These are phyloP conservation scores for Elaeis guineensis DNA, from an alignment of 176 grass and related monocot genomes.

Conservation along the genomic window DNA sequence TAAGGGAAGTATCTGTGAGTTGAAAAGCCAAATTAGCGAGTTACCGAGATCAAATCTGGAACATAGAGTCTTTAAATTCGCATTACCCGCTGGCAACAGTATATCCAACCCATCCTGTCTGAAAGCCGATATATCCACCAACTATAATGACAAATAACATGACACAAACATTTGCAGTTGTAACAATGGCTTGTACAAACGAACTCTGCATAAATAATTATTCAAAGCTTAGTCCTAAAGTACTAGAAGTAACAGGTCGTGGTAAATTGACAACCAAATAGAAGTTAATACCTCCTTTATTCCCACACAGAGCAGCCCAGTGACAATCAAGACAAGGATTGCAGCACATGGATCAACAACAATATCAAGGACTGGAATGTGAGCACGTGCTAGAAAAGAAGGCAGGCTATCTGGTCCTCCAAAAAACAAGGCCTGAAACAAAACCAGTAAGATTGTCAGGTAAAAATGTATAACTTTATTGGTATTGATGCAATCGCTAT, in stretches of 20 bases:
- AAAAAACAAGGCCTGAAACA: constrained; percentile 83
- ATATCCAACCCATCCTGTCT: constrained; percentile 91
- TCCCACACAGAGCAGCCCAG: constrained; percentile 59
- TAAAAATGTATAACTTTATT: neutral
- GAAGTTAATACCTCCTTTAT: constrained; percentile 72
- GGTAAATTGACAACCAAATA: no score
- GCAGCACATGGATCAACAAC: constrained; percentile 89
- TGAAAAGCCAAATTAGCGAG: constrained; percentile 4
- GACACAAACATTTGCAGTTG: constrained; percentile 76
- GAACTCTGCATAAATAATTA: constrained; percentile 53
- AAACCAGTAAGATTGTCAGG: constrained; percentile 11
- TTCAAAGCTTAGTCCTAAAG: neutral
- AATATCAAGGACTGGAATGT: constrained; percentile 61
- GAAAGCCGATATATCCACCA: constrained; percentile 78
- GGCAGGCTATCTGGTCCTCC: constrained; percentile 79
- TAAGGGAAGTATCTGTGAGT: constrained; percentile 70
- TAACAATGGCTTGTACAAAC: constrained; percentile 66
- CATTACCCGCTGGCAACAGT: constrained; percentile 64
- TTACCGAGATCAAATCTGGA: neutral
- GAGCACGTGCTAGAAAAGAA: constrained; percentile 70
- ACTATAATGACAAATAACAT: constrained; percentile 92
- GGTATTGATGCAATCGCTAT: no score
- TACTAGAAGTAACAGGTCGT: no score
- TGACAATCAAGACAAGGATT: constrained; percentile 55
- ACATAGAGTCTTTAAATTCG: neutral